Percentiles rank a stretch among this genome's conserved stretches.
Conservation (phyloP, 371 early-diverging fungal species). For the Haplosporangium sp. region DNA sequence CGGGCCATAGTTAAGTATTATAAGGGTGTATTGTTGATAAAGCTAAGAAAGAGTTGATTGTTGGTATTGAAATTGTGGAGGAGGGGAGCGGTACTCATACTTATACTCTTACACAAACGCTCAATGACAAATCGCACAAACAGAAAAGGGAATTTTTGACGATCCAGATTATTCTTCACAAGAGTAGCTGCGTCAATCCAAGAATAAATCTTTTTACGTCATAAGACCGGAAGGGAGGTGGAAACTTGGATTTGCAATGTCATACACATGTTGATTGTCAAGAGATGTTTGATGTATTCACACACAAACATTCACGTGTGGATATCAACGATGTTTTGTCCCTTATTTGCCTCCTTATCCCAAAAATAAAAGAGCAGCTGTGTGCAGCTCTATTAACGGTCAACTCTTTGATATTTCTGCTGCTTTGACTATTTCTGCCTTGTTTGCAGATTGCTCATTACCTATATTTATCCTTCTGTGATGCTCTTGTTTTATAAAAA, state of each 20-base stretch:
- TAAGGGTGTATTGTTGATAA: neutral
- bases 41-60: neutral
- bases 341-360: too few species aligned
- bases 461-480: neutral
- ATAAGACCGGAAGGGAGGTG: neutral
- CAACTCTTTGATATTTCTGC: too few species aligned
- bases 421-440: too few species aligned
- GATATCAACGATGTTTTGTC: too few species aligned
- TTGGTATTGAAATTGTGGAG: neutral
- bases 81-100: neutral
- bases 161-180: neutral
- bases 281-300: too few species aligned
- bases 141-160: conserved; percentile 1
- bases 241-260: too few species aligned
- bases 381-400: neutral
- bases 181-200: neutral
- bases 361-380: neutral
- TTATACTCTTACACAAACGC: neutral
- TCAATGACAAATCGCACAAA: neutral
- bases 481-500: neutral
- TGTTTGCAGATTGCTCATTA: neutral
- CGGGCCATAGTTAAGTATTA: conserved; percentile 22
- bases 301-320: too few species aligned
- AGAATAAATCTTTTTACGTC: conserved; percentile 1
- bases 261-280: too few species aligned